phyloP scores from a whole-genome alignment of 1,284 basidiomycete species.

The Ganoderma leucocontextum region DNA sequence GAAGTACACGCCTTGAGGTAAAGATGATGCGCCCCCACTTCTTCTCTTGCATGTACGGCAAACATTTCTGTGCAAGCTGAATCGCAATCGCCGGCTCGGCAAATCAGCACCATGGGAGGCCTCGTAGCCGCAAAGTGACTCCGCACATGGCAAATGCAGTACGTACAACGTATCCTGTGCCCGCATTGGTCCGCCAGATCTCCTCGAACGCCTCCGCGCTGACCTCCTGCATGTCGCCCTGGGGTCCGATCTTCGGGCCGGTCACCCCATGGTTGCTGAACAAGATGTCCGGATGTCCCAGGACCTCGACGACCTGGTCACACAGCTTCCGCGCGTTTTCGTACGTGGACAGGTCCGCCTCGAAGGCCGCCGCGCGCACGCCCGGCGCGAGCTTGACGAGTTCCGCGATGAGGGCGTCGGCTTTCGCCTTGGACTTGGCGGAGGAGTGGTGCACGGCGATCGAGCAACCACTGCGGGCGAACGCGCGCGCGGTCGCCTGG shows the following conservation, averaged over 20 bases:
- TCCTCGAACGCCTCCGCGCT: conserved; percentile 55
- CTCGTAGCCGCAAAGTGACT: background rate
- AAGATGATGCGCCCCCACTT: conserved; percentile 60
- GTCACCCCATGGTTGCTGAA: conserved; percentile 60
- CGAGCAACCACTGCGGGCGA: conserved; percentile 55
- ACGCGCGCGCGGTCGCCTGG: conserved; percentile 53
- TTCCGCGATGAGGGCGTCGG: conserved; percentile 48
- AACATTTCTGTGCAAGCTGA: conserved; percentile 58
- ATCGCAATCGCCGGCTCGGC: background rate
- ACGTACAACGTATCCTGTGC: conserved; percentile 52
- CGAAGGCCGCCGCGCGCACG: conserved; percentile 52
- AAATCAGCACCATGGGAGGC: background rate
- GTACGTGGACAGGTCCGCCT: conserved; percentile 56
- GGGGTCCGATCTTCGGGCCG: conserved; percentile 51
- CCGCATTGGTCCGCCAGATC: conserved; percentile 58
- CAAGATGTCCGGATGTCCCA: conserved; percentile 59
- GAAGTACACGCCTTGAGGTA: conserved; percentile 51
- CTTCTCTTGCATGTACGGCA: conserved; percentile 58
- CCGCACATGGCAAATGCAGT: background rate
- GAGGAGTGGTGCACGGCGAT: conserved; percentile 62
- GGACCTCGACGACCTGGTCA: conserved; percentile 48
- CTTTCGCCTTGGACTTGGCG: conserved; percentile 44
- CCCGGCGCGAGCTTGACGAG: conserved; percentile 41
- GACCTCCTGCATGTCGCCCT: conserved; percentile 55
- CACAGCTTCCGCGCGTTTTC: conserved; percentile 54